Percentiles rank a stretch among this genome's conserved stretches.
phyloP scores from a whole-genome alignment of 2,329 filamentous ascomycete species.

The Arthroderma uncinatum region DNA sequence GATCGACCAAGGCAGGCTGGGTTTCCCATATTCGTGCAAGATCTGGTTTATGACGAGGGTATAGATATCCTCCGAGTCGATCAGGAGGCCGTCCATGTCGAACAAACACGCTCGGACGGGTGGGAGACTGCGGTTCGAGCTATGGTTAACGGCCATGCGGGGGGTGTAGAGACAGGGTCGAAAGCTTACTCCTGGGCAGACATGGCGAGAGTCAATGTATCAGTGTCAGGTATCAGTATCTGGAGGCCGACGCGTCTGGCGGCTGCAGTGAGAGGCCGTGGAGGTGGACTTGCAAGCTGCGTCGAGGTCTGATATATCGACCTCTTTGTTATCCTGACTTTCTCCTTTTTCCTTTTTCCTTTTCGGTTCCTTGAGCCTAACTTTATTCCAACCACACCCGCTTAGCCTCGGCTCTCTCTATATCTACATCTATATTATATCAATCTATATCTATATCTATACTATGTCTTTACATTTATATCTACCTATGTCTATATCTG shows the following conservation, averaged over 20 bases:
- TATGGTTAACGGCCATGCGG: not conserved
- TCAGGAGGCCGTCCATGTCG: slow-evolving; percentile 95
- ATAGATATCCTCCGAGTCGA: slow-evolving; percentile 88
- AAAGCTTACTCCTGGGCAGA: not conserved
- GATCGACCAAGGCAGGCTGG: slow-evolving; percentile 77
- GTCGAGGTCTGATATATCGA: not conserved
- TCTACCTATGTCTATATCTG: too few species aligned
- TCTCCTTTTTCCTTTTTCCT: not conserved
- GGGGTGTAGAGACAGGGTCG: not conserved
- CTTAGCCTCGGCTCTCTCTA: not conserved
- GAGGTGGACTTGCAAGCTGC: not conserved
- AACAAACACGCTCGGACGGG: slow-evolving; percentile 85
- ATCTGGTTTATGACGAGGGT: slow-evolving; percentile 72
- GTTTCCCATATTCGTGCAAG: slow-evolving; percentile 61
- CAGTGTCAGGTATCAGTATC: not conserved
- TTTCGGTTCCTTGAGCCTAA: not conserved
- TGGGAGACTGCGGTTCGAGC: slow-evolving; percentile 50
- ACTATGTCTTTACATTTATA: too few species aligned
- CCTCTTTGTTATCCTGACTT: not conserved
- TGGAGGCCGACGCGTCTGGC: not conserved
- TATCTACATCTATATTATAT: too few species aligned
- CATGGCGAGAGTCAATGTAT: not conserved
- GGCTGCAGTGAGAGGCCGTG: not conserved
- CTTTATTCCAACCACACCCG: not conserved
- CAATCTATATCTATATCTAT: too few species aligned